phyloP scores from a whole-genome alignment of 768 basidiomycete genomes.

The Psilocybe cubensis region DNA sequence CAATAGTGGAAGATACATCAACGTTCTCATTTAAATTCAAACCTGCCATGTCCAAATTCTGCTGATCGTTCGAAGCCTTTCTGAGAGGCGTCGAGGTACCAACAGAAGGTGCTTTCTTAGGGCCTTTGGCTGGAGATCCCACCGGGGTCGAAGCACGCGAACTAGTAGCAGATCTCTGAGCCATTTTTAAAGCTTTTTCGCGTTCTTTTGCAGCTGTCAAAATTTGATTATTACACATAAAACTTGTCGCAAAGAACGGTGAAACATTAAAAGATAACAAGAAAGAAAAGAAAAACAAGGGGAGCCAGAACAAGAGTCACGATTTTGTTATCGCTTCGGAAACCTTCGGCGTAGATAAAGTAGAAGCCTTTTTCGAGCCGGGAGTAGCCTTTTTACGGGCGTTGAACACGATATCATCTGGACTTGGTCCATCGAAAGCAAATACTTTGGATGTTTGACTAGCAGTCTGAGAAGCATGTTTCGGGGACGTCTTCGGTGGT shows the following conservation, averaged over 20 bases:
- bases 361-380: slow-evolving; percentile 22
- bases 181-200: slow-evolving; percentile 70
- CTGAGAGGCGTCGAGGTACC: slow-evolving; percentile 44
- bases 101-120: slow-evolving; percentile 42
- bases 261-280: slow-evolving; percentile 18
- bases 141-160: slow-evolving; percentile 50
- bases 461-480: not conserved
- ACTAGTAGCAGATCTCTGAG: slow-evolving; percentile 47
- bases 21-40: slow-evolving; percentile 58
- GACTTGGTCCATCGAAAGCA: slow-evolving; percentile 83
- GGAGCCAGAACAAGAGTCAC: slow-evolving; percentile 18
- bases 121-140: slow-evolving; percentile 43
- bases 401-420: slow-evolving; percentile 86
- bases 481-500: not conserved
- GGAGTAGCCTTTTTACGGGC: slow-evolving; percentile 73
- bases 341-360: slow-evolving; percentile 22
- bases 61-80: slow-evolving; percentile 46
- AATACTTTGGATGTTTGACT: slow-evolving; percentile 50
- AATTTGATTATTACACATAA: slow-evolving; percentile 39
- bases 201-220: slow-evolving; percentile 77
- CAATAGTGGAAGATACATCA: slow-evolving; percentile 44
- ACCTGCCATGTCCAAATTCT: slow-evolving; percentile 73
- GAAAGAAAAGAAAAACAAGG: slow-evolving; percentile 21
- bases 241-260: slow-evolving; percentile 24
- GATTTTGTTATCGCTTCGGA: slow-evolving; percentile 17